Base-by-base conservation (phyloP, 148 eudicot species). In the Rhododendron kiyosumense region DNA sequence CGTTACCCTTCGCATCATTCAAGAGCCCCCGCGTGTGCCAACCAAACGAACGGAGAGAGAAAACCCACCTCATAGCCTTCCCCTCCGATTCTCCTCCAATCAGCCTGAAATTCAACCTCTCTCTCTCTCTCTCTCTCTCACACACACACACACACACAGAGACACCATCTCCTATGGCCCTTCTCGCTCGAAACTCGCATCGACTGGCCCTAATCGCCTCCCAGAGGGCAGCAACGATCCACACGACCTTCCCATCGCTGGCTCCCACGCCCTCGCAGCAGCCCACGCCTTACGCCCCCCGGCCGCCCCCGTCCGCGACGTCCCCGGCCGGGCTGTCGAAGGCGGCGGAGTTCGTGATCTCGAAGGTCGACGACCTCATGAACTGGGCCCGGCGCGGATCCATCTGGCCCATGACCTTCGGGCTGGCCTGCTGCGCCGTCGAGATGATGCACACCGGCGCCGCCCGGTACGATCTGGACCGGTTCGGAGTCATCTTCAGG, bases 401-500 rank as follows among this genome's bases (percentile, higher is more conserved):
- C 41, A 75, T 75, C 79, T 75, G 79, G 79, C 79, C 79, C 13
- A 75, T 75, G 79, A 75, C 79, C 46, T 75, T 75, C 46, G 79
- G 79, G 3, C 79, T 75, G 3, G 46, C 79, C 48, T 75, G 46
- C 26, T 75, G 46, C 79, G 79, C 79, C 46, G 46, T 75, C 4
- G 46, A 75, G 46, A 75, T 75, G 79, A 75, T 75, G 79, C 79
- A 75, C 79, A 38, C 79, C 5, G 79, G 79, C 48, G 79, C 79
- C 13, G 46, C 79, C 18, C 46, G 46, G 13, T 75, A 96, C 85
- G 99, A 96, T 88, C 91, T 95, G 69, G 98, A 96, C 85, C 86
- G 98, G 10, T 96, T 95, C 54, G 98, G 99, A 6, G 89, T 96
- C 15, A 96, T 96, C 49, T 96, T 96, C 79, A 78, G 99, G 88